Evolutionary conservation across 2,329 filamentous ascomycete genomes (phyloP).

Genomic region (Trichoderma koningiopsis): DNA sequence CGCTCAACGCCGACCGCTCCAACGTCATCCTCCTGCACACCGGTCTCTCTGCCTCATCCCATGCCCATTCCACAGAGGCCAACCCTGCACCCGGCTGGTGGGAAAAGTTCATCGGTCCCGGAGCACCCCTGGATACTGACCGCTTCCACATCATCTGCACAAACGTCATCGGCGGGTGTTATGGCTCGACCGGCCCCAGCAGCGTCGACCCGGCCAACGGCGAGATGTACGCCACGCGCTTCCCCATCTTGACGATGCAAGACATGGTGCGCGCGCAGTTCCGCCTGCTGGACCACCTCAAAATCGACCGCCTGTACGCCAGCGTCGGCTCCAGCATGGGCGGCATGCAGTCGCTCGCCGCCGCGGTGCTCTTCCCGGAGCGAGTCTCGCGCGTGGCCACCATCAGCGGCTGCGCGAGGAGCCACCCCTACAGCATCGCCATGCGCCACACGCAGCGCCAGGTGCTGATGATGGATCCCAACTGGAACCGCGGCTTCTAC

Average conservation of each 20-base stretch:
- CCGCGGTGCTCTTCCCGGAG: conserved; percentile 79
- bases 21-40: conserved; percentile 94
- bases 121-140: conserved; percentile 80
- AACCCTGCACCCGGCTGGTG: conserved; percentile 96
- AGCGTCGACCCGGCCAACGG: conserved; percentile 87
- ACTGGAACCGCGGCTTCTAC: conserved; percentile 95
- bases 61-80: conserved; percentile 85
- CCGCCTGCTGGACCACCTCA: conserved; percentile 76
- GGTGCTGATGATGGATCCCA: conserved; percentile 98
- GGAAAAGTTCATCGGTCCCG: conserved; percentile 96
- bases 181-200: conserved; percentile 88
- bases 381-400: conserved; percentile 81
- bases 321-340: conserved; percentile 98
- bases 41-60: conserved; percentile 93
- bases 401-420: conserved; percentile 90
- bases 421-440: conserved; percentile 96
- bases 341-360: conserved; percentile 93
- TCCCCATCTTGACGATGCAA: conserved; percentile 92
- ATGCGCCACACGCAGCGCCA: conserved; percentile 98
- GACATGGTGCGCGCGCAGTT: conserved; percentile 99
- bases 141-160: conserved; percentile 95
- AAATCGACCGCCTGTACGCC: conserved; percentile 78
- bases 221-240: conserved; percentile 86
- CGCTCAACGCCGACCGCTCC: conserved; percentile 73
- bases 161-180: conserved; percentile 94